These are phyloP conservation scores for Penicillium sp. DNA, from an alignment of 2,329 filamentous ascomycete genomes.

Conservation along the genomic window DNA sequence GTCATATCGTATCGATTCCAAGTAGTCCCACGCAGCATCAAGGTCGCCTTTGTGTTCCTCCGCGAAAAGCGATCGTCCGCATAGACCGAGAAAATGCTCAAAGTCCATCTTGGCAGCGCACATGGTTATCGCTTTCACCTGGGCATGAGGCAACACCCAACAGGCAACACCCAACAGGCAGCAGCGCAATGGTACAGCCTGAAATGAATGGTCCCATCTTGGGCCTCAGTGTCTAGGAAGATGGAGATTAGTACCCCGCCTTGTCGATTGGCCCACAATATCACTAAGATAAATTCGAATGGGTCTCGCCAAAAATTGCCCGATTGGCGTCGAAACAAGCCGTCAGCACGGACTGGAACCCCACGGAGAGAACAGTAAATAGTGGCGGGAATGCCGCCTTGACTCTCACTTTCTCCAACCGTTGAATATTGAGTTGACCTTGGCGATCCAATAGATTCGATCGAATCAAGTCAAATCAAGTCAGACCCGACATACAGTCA, in stretches of 20 bases:
- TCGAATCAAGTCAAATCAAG: not conserved
- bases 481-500: not conserved
- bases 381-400: not conserved
- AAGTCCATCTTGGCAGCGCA: slow-evolving; percentile 10
- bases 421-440: not conserved
- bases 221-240: not conserved
- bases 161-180: not conserved
- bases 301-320: slow-evolving; percentile 18
- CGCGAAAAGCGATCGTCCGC: slow-evolving; percentile 20
- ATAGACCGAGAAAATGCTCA: slow-evolving; percentile 13
- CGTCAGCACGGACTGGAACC: not conserved
- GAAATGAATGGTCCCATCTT: not conserved
- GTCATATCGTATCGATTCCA: slow-evolving; percentile 7
- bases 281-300: not conserved
- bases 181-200: not conserved
- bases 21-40: slow-evolving; percentile 16
- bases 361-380: not conserved
- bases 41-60: slow-evolving; percentile 25
- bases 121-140: not conserved
- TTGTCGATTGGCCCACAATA: not conserved
- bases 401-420: not conserved
- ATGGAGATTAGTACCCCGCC: not conserved
- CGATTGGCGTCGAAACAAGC: slow-evolving; percentile 1
- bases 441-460: not conserved
- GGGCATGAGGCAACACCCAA: too few relatives aligned